A percentile compares a stretch with the other conserved stretches of the same genome.
phyloP scores from a whole-genome alignment of 139 green algal species.

The Chlorella sp. region DNA sequence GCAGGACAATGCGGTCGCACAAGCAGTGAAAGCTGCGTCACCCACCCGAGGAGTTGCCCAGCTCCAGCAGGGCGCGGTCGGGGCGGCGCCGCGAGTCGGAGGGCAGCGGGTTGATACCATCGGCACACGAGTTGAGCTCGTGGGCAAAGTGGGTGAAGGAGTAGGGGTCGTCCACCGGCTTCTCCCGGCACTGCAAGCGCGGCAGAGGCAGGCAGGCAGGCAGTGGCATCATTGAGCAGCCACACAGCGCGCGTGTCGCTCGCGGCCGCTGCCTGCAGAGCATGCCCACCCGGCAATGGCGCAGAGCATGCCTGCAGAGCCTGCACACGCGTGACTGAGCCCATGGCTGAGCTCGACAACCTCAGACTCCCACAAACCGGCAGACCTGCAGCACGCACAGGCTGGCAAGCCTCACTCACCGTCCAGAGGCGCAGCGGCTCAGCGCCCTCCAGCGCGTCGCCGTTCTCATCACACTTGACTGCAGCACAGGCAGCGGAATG shows the following conservation, averaged over 20 bases:
- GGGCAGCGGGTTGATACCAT: conserved; percentile 69
- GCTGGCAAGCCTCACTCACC: conserved; percentile 17
- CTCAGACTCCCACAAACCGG: too few relatives aligned
- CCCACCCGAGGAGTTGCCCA: conserved; percentile 37
- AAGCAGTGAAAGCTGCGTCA: too few relatives aligned
- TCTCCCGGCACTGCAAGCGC: conserved; percentile 66
- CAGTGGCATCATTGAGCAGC: too few relatives aligned
- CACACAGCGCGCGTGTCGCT: too few relatives aligned
- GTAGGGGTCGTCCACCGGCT: conserved; percentile 90
- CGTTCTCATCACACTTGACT: conserved; percentile 74
- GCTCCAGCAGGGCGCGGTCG: conserved; percentile 68
- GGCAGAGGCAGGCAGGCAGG: too few relatives aligned
- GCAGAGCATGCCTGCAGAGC: too few relatives aligned
- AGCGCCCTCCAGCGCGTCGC: conserved; percentile 61
- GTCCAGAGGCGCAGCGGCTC: conserved; percentile 78
- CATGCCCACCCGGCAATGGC: too few relatives aligned
- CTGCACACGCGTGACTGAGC: too few relatives aligned
- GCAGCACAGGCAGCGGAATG: background rate
- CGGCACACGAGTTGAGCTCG: conserved; percentile 77
- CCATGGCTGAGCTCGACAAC: too few relatives aligned
- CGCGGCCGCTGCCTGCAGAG: too few relatives aligned
- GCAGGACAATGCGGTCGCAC: too few relatives aligned
- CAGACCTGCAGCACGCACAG: too few relatives aligned
- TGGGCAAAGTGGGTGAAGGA: conserved; percentile 91
- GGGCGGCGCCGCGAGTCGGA: conserved; percentile 81